phyloP scores from a whole-genome alignment of 352 stramenopile species.

The Elongisporangium anandrum region DNA sequence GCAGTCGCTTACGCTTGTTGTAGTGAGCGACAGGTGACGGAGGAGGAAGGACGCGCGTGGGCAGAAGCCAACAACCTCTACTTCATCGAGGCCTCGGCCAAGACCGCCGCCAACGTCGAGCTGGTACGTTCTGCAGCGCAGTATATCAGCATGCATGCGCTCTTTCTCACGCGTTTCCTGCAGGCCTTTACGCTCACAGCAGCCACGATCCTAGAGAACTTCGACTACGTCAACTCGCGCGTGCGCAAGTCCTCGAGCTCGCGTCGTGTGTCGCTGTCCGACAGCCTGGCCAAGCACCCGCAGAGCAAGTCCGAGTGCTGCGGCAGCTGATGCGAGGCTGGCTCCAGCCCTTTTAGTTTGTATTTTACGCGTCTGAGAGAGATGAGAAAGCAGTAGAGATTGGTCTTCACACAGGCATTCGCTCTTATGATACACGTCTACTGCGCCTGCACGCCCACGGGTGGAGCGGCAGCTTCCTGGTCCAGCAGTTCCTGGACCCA shows the following conservation, averaged over 20 bases:
- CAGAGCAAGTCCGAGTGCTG: conserved; percentile 35
- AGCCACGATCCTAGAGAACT: conserved; percentile 68
- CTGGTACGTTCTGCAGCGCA: conserved; percentile 25
- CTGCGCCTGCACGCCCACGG: conserved; percentile 5
- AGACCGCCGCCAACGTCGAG: conserved; percentile 80
- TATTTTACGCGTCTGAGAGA: background rate
- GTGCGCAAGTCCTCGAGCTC: conserved; percentile 33
- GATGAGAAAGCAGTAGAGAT: background rate
- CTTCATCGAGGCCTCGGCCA: conserved; percentile 83
- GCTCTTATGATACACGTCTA: conserved; percentile 1
- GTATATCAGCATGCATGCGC: background rate
- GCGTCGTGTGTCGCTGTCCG: conserved; percentile 39
- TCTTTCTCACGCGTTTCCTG: background rate
- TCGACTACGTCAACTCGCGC: conserved; percentile 64
- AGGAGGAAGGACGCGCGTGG: conserved; percentile 67
- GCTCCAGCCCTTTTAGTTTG: background rate
- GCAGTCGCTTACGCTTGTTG: background rate
- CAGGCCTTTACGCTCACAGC: conserved; percentile 71
- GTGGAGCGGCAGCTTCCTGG: conserved; percentile 3
- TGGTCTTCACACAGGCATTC: background rate
- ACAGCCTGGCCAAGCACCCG: conserved; percentile 10
- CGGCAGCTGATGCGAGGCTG: conserved; percentile 4
- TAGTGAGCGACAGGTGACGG: conserved; percentile 54
- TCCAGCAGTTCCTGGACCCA: conserved; percentile 64
- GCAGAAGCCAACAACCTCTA: conserved; percentile 55